Conservation (phyloP, 2,329 filamentous ascomycete genomes). For the Hirsutella rhossiliensis region DNA sequence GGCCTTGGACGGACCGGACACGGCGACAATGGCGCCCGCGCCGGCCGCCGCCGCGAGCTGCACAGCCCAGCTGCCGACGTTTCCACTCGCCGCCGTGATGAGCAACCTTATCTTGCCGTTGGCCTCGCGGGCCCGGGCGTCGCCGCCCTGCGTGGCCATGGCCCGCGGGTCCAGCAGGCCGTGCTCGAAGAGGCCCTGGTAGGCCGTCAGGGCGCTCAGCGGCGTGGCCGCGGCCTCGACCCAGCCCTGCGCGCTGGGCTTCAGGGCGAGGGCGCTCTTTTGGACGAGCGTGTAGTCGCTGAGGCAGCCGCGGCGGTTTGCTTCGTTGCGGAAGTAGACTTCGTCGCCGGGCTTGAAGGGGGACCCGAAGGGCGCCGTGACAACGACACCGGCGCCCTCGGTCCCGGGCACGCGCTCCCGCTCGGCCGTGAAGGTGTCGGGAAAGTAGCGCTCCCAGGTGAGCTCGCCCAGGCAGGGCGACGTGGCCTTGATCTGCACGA, state of each 20-base stretch:
- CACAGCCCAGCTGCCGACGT: constrained; percentile 27
- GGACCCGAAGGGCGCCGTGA: constrained; percentile 13
- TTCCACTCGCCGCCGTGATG: constrained; percentile 25
- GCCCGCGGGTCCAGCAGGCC: constrained; percentile 16
- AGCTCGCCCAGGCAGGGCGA: constrained; percentile 20
- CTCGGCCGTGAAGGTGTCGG: constrained; percentile 8
- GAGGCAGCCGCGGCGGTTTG: constrained; percentile 14
- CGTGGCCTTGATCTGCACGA: constrained; percentile 21
- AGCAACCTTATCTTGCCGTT: constrained; percentile 22
- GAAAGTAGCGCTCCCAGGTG: constrained; percentile 15
- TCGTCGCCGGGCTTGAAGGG: constrained; percentile 22
- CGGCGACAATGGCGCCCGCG: constrained; percentile 21
- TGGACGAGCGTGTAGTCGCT: constrained; percentile 20
- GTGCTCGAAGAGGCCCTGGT: constrained; percentile 26
- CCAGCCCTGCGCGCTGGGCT: constrained; percentile 20
- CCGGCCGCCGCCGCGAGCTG: constrained; percentile 24
- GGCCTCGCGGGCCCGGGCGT: constrained; percentile 10
- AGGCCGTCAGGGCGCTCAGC: constrained; percentile 27
- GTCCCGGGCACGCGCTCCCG: constrained; percentile 21
- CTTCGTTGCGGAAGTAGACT: constrained; percentile 19
- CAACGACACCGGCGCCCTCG: constrained; percentile 27
- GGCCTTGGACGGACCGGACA: constrained; percentile 16
- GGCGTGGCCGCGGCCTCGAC: constrained; percentile 23
- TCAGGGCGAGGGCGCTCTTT: constrained; percentile 19
- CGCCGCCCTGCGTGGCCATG: constrained; percentile 15